Base-by-base conservation (phyloP, 169 alveolate genomes). In the Plasmodium cynomolgi region DNA sequence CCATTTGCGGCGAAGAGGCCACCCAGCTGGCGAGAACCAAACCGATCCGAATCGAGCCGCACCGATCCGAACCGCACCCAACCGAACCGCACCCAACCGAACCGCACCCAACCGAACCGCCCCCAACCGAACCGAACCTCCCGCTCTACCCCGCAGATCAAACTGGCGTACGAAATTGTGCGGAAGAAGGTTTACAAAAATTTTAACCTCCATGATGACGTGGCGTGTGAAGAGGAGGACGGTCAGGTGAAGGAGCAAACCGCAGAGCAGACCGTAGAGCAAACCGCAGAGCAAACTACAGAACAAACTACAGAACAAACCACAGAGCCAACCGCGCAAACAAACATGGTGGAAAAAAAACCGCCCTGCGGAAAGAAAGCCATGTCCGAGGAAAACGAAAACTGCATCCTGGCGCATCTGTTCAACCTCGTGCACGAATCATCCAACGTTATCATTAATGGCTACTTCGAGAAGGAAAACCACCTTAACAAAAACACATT, bases 401-500 rank as follows among this genome's bases (percentile, higher is more conserved):
- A 75, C 68, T 86, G 85, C 41, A 86, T 86, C 37, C 68, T 56
- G 80, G 81, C 85, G 13, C 56, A 86, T 54, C 62, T 86, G 1
- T 86, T 86, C 47, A 86, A 86, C 81, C 62, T 75, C 44, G 80
- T 86, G 33, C 6, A 75, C 26, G 93, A 86, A 56, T 86, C 93
- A 34, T 86, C 86, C 34, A 86, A 86, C 33, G 62, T 86, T 26
- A 77, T 86, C 31, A 77, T 86, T 34, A 86, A 86, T 26, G 81
- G 33, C 83, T 86, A 86, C 81, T 86, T 62, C 81, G 93, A 86
- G 62, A 86, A 86, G 71, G 68, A 77, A 37, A 54, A 86, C 62
- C 47, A 86, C 41, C 26, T 86, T 4, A 75, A 77, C 26, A 86
- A 11, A 2, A 58, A 33, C 5, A 15, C 93, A 1, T 56, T 86